These are phyloP conservation scores for Tubosaeta sp. DNA, from an alignment of 768 basidiomycete species.

Conservation along the genomic window DNA sequence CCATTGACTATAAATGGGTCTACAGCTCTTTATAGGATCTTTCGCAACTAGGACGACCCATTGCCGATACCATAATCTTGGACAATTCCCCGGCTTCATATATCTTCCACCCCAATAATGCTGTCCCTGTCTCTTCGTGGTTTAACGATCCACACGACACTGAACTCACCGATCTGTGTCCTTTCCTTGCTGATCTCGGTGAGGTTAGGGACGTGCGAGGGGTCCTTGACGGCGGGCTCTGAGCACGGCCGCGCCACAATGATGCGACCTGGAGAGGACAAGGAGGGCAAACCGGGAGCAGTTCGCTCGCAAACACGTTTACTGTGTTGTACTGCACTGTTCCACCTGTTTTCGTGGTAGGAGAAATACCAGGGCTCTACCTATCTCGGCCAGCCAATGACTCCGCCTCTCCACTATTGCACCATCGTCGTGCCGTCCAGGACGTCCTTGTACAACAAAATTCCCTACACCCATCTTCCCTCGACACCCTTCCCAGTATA, in stretches of 20 bases:
- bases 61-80: slow-evolving; percentile 92
- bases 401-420: neutral
- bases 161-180: slow-evolving; percentile 91
- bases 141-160: slow-evolving; percentile 99
- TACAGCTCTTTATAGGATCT: slow-evolving; percentile 64
- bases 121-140: slow-evolving; percentile 98
- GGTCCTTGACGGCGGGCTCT: slow-evolving; percentile 82
- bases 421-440: slow-evolving; percentile 10
- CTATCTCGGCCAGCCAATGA: slow-evolving; percentile 6
- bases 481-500: slow-evolving; percentile 19
- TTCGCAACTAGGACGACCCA: slow-evolving; percentile 93
- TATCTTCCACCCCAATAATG: slow-evolving; percentile 99
- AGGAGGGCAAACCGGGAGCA: slow-evolving; percentile 11
- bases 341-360: slow-evolving; percentile 26
- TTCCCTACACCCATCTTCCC: slow-evolving; percentile 1
- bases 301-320: slow-evolving; percentile 13
- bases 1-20: neutral
- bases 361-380: slow-evolving; percentile 27
- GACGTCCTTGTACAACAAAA: slow-evolving; percentile 18
- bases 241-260: slow-evolving; percentile 22
- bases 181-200: slow-evolving; percentile 86
- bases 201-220: slow-evolving; percentile 88
- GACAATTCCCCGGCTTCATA: slow-evolving; percentile 99
- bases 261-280: slow-evolving; percentile 20
- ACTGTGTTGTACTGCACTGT: slow-evolving; percentile 24